Evolutionary conservation across 1,284 basidiomycete species (phyloP), one percentile per base, ranked within the genome.

Genomic region (Moesziomyces sp.): DNA sequence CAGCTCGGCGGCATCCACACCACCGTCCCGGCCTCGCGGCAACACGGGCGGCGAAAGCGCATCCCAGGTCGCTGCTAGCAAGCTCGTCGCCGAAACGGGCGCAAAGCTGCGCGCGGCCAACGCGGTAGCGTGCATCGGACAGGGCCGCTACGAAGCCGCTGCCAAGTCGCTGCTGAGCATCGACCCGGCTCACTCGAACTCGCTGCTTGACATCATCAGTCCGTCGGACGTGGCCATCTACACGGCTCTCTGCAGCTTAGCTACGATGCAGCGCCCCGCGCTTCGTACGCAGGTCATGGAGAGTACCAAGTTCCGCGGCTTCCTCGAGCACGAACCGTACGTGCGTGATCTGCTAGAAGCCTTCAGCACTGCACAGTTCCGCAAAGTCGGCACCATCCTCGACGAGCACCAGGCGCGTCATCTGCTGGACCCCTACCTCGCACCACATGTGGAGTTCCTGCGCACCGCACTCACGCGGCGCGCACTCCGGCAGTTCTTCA

Each of bases 251-350:
- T 93, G 92, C 76, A 90, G 91, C 2, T 87, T 96, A 13, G 91
- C 93, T 0, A 91, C 89, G 35, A 87, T 93, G 72, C 85, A 88
- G 11, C 89, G 93, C 4, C 86, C 88, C 0, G 86, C 87, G n/a
- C 89, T 94, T 84, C 90, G 90, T 76, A 79, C 87, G 0, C 88
- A 81, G 35, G 86, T 94, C 13, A 84, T 93, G 26, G 90, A 90
- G 60, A 92, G 90, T 76, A 86, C 90, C 3, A 86, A 87, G 5
- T 92, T 94, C 74, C 87, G 89, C 2, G 87, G 88, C 33, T 93
- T 92, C 81, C 89, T 94, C 52, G 93, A 95, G 77, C 89, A 92
- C 74, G 93, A 93, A 82, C 90, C 92, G 0, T 92, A 93, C 76
- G 85, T 93, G 46, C 88, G 92, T 33, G 93, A 94, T 60, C 88